Evolutionary conservation across 352 stramenopile species (phyloP).

Genomic region (Phytophthora aleatoria): DNA sequence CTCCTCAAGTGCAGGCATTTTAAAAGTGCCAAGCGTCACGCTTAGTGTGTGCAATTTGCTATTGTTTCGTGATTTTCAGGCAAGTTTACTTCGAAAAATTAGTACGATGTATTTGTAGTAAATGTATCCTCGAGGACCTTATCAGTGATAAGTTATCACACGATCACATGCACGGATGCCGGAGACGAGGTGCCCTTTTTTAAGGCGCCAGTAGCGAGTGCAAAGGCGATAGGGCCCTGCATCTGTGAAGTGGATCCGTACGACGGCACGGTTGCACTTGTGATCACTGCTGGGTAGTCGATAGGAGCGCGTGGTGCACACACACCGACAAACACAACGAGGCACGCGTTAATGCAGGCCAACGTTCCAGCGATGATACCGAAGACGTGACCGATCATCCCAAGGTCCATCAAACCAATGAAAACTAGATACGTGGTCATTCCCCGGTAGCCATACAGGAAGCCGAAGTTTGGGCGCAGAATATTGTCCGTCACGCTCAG

Average conservation of each 20-base stretch:
- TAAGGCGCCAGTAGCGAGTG: conserved; percentile 25
- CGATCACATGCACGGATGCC: conserved; percentile 28
- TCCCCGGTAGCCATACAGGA: conserved; percentile 60
- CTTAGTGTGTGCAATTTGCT: too few species aligned
- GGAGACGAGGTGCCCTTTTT: conserved; percentile 20
- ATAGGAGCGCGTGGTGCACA: conserved; percentile 22
- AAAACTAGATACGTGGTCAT: conserved; percentile 60
- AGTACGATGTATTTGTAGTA: too few species aligned
- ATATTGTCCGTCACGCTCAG: conserved; percentile 47
- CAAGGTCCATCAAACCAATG: conserved; percentile 63
- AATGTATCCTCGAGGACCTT: too few species aligned
- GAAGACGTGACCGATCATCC: conserved; percentile 50
- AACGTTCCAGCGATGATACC: conserved; percentile 37
- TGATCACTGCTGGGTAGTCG: conserved; percentile 31
- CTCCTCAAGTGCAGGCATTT: too few species aligned
- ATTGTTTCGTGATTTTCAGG: too few species aligned
- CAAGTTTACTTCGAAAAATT: too few species aligned
- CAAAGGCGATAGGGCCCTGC: conserved; percentile 33
- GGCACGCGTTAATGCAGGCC: conserved; percentile 46
- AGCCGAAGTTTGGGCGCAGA: conserved; percentile 63
- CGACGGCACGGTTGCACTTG: conserved; percentile 18
- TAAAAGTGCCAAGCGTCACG: too few species aligned
- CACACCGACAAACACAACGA: conserved; percentile 43
- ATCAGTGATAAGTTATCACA: conserved; percentile 10
- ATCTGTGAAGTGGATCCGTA: conserved; percentile 34